A percentile compares a stretch with the other conserved stretches of the same genome.
Conservation (phyloP, 345 rosid species). For the Corymbia maculata region DNA sequence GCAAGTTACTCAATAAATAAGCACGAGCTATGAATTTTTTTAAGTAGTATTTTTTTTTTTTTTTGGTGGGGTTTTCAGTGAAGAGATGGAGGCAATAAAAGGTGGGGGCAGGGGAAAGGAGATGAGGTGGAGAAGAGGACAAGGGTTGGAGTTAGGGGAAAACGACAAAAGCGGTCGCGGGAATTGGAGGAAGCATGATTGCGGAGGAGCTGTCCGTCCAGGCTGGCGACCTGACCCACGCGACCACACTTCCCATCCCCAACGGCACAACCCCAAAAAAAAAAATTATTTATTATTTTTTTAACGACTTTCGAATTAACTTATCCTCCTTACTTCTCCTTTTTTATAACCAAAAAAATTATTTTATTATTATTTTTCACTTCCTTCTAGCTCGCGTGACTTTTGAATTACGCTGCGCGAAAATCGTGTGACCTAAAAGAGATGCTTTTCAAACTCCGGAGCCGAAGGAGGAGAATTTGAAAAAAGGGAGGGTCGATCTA, state of each 20-base stretch:
- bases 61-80: background rate
- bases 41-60: too few relatives aligned
- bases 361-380: background rate
- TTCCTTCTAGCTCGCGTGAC: background rate
- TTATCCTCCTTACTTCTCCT: background rate
- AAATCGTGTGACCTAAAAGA: background rate
- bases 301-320: background rate
- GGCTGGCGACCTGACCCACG: constrained; percentile 15
- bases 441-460: background rate
- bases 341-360: too few relatives aligned
- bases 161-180: constrained; percentile 1
- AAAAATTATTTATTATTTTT: too few relatives aligned
- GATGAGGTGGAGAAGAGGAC: constrained; percentile 15
- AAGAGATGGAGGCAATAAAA: background rate
- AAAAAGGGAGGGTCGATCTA: background rate
- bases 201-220: constrained; percentile 17
- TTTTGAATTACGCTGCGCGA: background rate
- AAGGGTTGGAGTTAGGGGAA: background rate
- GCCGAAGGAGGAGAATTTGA: background rate
- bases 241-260: background rate
- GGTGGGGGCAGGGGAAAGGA: background rate
- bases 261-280: background rate
- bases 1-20: background rate
- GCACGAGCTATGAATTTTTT: background rate
- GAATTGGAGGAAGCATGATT: constrained; percentile 7